Base-by-base conservation (phyloP, 805 yeast species). In the Candida namnaoensis region DNA sequence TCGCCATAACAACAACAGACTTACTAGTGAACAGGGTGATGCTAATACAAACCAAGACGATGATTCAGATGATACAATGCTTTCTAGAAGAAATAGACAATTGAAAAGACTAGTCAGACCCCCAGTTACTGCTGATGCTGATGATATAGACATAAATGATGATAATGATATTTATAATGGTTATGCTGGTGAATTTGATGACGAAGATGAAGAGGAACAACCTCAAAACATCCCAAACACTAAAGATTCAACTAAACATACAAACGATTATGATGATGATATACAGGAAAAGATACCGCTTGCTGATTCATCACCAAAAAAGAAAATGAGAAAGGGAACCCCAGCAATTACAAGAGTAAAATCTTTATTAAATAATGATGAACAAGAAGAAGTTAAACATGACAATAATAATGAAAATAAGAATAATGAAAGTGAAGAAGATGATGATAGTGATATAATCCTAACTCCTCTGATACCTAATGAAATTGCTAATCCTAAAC, bases 301-400 rank as follows among this genome's bases (percentile, higher is more conserved):
- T 19, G 45, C 46, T 23, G 56, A 48, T 33, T 30, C 33, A 30
- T 45, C 53, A 3, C 50, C 53, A 4, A 52, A 42, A 36, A 41
- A 45, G 10, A 40, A 43, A n/a, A 37, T 54, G 43, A 43, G 57
- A 15, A 47, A 47, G 27, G 58, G 58, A 6, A 54, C 58, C 1
- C 58, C 58, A 2, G 44, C 41, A 28, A 27, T 14, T 8, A 35
- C 34, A 33, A 42, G 37, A 34, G 41, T 41, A 11, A 37, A 38
- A 34, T 10, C 40, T 5, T 8, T 41, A 42, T 10, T 33, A 39
- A 33, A 35, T 34, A 35, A 35, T 26, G 28, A 26, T 26, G 36
- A 19, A 12, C 27, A 32, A 9, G 2, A 2, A 35, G 15, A 24
- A 26, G 24, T 7, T n/a, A 14, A 26, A 26, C 7, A 26, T 10